phyloP scores from a whole-genome alignment of 106 monocot species.

The Dendrobium catenatum region DNA sequence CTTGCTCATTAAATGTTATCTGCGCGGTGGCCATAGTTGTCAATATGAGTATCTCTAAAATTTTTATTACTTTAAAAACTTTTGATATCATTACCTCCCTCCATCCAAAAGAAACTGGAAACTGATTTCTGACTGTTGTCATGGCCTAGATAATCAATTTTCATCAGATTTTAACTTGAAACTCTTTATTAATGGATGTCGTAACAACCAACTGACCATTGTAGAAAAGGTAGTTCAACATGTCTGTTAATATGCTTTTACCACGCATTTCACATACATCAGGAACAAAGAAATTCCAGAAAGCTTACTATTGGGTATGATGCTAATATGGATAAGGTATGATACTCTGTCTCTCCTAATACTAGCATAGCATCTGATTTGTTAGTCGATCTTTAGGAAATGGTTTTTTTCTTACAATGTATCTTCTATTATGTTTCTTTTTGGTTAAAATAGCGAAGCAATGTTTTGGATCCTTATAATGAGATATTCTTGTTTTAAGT shows the following conservation, averaged over 20 bases:
- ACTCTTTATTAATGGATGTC: background rate
- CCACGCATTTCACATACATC: background rate
- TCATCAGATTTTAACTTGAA: background rate
- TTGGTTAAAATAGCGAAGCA: background rate
- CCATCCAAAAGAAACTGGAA: background rate
- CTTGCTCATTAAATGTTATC: background rate
- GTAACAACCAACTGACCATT: background rate
- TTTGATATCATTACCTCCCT: background rate
- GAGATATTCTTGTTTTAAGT: background rate
- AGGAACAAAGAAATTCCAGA: background rate
- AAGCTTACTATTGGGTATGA: background rate
- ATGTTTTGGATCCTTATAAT: background rate
- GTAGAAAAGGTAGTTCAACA: background rate
- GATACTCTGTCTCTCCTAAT: background rate
- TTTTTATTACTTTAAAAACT: background rate
- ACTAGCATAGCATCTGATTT: background rate
- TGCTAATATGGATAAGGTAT: background rate
- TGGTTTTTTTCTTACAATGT: too few species aligned
- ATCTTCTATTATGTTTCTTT: background rate
- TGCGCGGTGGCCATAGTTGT: background rate
- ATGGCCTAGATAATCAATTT: background rate
- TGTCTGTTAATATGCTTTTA: background rate
- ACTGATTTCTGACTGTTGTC: background rate
- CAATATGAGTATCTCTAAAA: background rate
- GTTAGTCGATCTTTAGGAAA: background rate